Evolutionary conservation across 2,329 filamentous ascomycete genomes (phyloP), one percentile per base, ranked within the genome.

Genomic region (Diaporthe helianthi): DNA sequence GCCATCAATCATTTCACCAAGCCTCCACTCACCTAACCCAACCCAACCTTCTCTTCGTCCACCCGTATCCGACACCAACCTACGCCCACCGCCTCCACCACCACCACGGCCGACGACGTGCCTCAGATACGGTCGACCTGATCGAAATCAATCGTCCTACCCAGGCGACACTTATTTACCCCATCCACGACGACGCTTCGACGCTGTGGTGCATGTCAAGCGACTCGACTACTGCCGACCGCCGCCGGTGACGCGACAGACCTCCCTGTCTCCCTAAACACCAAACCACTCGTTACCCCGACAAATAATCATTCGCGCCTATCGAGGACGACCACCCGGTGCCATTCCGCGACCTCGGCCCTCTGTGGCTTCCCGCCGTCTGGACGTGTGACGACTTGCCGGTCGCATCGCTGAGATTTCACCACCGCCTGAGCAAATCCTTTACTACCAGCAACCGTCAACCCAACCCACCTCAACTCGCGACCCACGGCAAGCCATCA

Each of bases 401-500:
- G 24, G 33, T 41, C 53, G 44, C 49, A 26, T 52, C 36, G 54
- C 63, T 53, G 41, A 71, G 47, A 60, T 64, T 47, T 61, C 26
- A 55, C 26, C 38, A 26, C 22, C 29, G 29, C 13, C 36, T n/a
- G 41, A 67, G 38, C 26, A 33, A 46, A 54, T 44, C 24, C 49
- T 47, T 24, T 44, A 15, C 54, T 24, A 54, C 65, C 69, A 55
- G 44, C 53, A 47, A 22, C 63, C 55, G 38, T 53, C 33, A 55
- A 46, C 26, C 44, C 49, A 67, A 41, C 63, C 63, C 49, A 17
- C 24, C 38, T 47, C 51, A 33, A 55, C 63, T 64, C 41, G 54
- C 69, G 54, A 64, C 33, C 54, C 41, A 52, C 54, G 33, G 55
- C 61, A 41, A 67, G 65, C 53, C 82, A 86, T 79, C 79, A 90